Conservation (phyloP, 257 asterid genomes). For the Verbascum thapsus region DNA sequence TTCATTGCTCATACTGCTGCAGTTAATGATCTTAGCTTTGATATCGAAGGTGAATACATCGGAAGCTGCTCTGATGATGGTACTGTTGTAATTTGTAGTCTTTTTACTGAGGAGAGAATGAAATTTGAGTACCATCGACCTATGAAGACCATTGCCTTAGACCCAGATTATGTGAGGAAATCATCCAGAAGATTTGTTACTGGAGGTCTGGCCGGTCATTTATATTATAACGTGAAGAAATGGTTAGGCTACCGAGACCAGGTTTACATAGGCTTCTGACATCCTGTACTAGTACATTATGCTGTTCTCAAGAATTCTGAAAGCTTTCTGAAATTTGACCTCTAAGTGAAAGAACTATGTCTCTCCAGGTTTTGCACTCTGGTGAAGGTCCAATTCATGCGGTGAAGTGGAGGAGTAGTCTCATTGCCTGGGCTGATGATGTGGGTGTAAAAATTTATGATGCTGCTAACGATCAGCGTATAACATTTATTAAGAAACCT, state of each 20-base stretch:
- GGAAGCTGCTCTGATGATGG: constrained; percentile 99
- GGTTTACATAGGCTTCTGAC: constrained; percentile 54
- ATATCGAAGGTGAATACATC: constrained; percentile 90
- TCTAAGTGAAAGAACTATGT: constrained; percentile 30
- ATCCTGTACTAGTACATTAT: constrained; percentile 21
- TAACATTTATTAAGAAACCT: constrained; percentile 91
- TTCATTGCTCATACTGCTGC: constrained; percentile 85
- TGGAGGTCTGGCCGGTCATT: constrained; percentile 97
- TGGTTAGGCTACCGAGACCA: constrained; percentile 97
- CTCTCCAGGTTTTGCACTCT: constrained; percentile 83
- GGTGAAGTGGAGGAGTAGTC: constrained; percentile 89
- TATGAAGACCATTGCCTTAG: constrained; percentile 91
- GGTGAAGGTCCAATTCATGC: constrained; percentile 99
- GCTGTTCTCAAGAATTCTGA: constrained; percentile 31
- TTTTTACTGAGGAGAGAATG: constrained; percentile 86
- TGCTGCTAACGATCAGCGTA: constrained; percentile 89
- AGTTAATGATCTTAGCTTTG: constrained; percentile 96
- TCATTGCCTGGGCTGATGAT: constrained; percentile 99
- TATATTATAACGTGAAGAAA: constrained; percentile 80
- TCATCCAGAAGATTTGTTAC: constrained; percentile 92
- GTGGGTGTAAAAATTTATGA: constrained; percentile 96
- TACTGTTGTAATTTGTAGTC: constrained; percentile 85
- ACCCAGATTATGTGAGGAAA: constrained; percentile 89
- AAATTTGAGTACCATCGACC: constrained; percentile 96
- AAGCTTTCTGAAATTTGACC: constrained; percentile 27